Conservation (phyloP, 805 yeast genomes). For the Lachancea sp. region DNA sequence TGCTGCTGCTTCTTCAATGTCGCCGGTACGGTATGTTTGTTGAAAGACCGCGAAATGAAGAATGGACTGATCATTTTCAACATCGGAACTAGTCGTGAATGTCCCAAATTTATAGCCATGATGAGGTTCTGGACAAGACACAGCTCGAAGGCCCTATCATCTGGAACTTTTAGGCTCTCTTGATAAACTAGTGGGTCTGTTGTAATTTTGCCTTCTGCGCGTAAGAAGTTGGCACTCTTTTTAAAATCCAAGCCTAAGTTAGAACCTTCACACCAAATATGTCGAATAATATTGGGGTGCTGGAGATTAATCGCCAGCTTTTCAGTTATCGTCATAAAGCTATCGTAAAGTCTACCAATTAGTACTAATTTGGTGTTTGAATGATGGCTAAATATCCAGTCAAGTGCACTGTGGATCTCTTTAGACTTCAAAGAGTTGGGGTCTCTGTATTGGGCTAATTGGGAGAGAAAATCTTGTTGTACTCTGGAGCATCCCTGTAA, state of each 20-base stretch:
- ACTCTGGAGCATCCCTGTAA: constrained; percentile 25
- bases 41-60: constrained; percentile 36
- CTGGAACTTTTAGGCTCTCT: constrained; percentile 30
- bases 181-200: constrained; percentile 14
- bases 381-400: constrained; percentile 37
- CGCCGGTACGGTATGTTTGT: constrained; percentile 26
- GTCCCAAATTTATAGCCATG: constrained; percentile 46
- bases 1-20: constrained; percentile 22
- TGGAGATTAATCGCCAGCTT: constrained; percentile 47
- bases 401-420: constrained; percentile 36
- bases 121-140: constrained; percentile 42
- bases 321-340: constrained; percentile 47
- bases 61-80: constrained; percentile 42
- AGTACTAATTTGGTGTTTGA: constrained; percentile 42
- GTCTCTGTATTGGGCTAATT: constrained; percentile 35
- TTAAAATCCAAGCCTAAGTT: constrained; percentile 23
- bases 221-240: constrained; percentile 10
- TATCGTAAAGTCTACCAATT: constrained; percentile 45
- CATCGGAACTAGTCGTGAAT: constrained; percentile 35
- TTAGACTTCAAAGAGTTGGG: constrained; percentile 35
- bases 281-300: constrained; percentile 54
- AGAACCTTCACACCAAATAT: constrained; percentile 44
- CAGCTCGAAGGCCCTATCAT: constrained; percentile 36
- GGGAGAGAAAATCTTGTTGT: constrained; percentile 22
- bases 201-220: background rate